A percentile compares a stretch with the other conserved stretches of the same genome.
Evolutionary conservation across 176 grass and related monocot species (phyloP).

Genomic region (Oryza nivara): DNA sequence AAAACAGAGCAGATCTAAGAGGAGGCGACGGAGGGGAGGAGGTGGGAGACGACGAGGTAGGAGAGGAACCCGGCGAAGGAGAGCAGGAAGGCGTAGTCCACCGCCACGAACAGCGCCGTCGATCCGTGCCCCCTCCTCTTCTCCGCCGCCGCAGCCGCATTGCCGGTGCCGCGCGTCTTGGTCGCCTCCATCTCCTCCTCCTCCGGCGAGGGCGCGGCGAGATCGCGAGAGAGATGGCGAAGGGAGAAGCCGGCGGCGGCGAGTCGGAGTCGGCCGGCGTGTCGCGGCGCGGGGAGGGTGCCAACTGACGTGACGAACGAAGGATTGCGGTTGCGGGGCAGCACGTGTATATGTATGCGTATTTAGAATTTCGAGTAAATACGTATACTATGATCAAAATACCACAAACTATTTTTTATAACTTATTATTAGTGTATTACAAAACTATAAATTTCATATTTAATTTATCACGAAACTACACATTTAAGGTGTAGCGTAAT

Average conservation of each 20-base stretch:
- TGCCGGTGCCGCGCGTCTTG: slow-evolving; percentile 14
- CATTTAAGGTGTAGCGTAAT: no score
- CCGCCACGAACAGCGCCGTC: slow-evolving; percentile 70
- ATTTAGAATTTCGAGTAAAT: no score
- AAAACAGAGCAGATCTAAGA: slow-evolving; percentile 20
- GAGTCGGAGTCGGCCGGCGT: no score
- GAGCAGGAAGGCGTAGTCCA: slow-evolving; percentile 89
- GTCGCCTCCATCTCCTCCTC: slow-evolving; percentile 15
- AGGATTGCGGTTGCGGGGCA: no score
- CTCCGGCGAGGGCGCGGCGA: neutral
- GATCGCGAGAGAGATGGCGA: neutral
- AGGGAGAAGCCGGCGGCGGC: neutral
- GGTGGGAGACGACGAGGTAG: slow-evolving; percentile 67
- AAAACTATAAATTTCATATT: no score
- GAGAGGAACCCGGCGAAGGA: slow-evolving; percentile 81
- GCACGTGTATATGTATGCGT: no score
- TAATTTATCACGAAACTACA: no score
- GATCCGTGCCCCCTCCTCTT: slow-evolving; percentile 61
- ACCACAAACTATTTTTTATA: no score
- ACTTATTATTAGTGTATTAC: no score
- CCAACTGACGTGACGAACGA: no score
- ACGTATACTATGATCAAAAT: no score
- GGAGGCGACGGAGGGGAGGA: slow-evolving; percentile 48
- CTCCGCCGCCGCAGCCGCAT: neutral
- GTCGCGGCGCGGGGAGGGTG: no score